A percentile compares a stretch with the other conserved stretches of the same genome.
Conservation (phyloP, 768 basidiomycete genomes). For the Suillus plorans region DNA sequence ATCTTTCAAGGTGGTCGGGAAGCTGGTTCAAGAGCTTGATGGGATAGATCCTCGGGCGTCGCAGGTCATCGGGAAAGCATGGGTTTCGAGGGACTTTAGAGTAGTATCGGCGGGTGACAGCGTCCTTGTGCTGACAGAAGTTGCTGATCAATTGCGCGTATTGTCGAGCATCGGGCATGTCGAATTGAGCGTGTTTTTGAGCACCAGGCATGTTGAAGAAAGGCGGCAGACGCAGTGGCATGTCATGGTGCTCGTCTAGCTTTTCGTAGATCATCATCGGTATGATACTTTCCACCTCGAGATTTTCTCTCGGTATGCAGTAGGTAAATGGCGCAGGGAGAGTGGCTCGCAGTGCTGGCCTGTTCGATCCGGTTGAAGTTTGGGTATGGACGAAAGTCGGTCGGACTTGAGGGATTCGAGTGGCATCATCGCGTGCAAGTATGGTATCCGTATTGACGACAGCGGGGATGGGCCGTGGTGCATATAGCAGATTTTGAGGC, state of each 20-base stretch:
- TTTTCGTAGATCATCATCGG: background rate
- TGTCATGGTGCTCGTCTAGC: background rate
- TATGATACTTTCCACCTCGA: background rate
- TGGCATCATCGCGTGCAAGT: background rate
- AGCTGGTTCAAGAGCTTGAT: constrained; percentile 13
- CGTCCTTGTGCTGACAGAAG: background rate
- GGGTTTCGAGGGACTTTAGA: background rate
- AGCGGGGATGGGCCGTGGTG: background rate
- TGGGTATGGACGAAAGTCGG: background rate
- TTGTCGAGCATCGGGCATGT: background rate
- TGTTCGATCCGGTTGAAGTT: background rate
- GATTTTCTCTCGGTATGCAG: constrained; percentile 5
- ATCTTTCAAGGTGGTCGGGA: constrained; percentile 8
- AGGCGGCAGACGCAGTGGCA: background rate
- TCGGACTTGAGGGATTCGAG: background rate
- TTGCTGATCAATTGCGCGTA: background rate
- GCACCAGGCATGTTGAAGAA: background rate
- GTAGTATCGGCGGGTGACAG: background rate
- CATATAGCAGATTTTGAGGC: background rate
- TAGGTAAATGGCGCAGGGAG: constrained; percentile 25
- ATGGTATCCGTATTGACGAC: background rate
- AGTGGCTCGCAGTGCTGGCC: background rate
- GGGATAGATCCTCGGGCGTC: constrained; percentile 9
- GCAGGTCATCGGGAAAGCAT: background rate
- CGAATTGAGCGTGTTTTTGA: background rate